These are phyloP conservation scores for Dactylellina drechsleri DNA, from an alignment of 2,329 filamentous ascomycete genomes.

Conservation along the genomic window DNA sequence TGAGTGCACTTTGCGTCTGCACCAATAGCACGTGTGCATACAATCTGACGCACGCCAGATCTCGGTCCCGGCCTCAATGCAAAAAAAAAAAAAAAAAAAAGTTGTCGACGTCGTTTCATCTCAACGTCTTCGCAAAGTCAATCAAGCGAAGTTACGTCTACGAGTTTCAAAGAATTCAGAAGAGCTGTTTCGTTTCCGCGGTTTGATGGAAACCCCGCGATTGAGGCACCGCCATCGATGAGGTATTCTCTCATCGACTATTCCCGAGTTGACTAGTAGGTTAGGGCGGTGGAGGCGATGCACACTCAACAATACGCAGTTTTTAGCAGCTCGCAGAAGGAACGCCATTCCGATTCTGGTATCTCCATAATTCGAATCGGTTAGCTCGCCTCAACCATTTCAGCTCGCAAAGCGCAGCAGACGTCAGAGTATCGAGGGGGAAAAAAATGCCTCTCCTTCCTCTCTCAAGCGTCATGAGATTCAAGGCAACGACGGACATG, in stretches of 20 bases:
- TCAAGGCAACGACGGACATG: neutral
- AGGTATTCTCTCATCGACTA: too few relatives aligned
- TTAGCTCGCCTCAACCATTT: too few relatives aligned
- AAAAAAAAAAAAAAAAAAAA: neutral
- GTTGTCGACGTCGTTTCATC: neutral
- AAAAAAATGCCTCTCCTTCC: too few relatives aligned
- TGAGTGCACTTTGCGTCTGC: too few relatives aligned
- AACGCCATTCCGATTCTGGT: neutral
- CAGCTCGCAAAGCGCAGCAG: conserved; percentile 1
- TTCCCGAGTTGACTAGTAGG: too few relatives aligned
- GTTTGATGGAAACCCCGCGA: neutral
- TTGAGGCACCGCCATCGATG: too few relatives aligned
- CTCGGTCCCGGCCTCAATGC: neutral
- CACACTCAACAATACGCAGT: too few relatives aligned
- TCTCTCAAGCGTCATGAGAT: too few relatives aligned
- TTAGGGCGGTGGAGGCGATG: too few relatives aligned
- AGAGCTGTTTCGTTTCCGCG: neutral
- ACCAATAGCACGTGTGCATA: neutral
- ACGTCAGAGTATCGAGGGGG: neutral
- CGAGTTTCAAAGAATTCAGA: too few relatives aligned
- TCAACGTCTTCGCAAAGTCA: neutral
- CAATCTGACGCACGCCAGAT: conserved; percentile 3
- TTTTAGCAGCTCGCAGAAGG: neutral
- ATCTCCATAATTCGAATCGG: neutral
- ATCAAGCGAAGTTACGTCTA: too few relatives aligned